Base-by-base conservation (phyloP, 108 stramenopile species). In the Conticribra guillardii region DNA sequence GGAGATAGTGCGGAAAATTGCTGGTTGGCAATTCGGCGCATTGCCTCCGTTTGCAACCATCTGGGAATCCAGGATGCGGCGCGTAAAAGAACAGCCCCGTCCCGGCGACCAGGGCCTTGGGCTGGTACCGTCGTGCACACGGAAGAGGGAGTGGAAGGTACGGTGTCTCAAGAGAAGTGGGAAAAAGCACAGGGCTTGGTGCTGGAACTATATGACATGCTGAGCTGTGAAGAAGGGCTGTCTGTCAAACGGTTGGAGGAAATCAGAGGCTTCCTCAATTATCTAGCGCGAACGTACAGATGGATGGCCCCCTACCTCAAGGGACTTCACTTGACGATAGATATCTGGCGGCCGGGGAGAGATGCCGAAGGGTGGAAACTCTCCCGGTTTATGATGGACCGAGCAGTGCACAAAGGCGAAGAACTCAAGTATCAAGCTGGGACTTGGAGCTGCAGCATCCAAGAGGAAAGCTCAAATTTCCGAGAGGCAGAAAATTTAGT, bases 251-350 rank as follows among this genome's bases (percentile, higher is more conserved):
- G 37, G 37, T 11, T 41, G 37, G 66, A 67, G 32, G 27, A 51
- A 17, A 57, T 30, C 1, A 18, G 74, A 18, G 84, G 84, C 3
- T 84, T 86, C 57, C 19, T 81, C 4, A 64, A 74, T 3, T 82
- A 86, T 49, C 71, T 86, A 2, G 18, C 53, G 0, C 46, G 54
- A 32, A 83, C 85, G 0, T 86, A 80, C 56, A 7, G 23, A 2
- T 59, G 47, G 34, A 59, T 81, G 54, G 19, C 48, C 11, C 85
- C 85, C 4, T 86, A 81, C 52, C 41, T 86, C 5, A 83, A 81
- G 54, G 85, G 85, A 0, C 22, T 86, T 2, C 74, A 86, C 63
- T 31, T 81, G 1, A 83, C 85, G 4, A 47, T 86, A 14, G 71
- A 83, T 45, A 18, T 46, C 0, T 83, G 80, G 80, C 41, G 82